phyloP scores from a whole-genome alignment of 306 rosid genomes.

The Casuarina glauca region DNA sequence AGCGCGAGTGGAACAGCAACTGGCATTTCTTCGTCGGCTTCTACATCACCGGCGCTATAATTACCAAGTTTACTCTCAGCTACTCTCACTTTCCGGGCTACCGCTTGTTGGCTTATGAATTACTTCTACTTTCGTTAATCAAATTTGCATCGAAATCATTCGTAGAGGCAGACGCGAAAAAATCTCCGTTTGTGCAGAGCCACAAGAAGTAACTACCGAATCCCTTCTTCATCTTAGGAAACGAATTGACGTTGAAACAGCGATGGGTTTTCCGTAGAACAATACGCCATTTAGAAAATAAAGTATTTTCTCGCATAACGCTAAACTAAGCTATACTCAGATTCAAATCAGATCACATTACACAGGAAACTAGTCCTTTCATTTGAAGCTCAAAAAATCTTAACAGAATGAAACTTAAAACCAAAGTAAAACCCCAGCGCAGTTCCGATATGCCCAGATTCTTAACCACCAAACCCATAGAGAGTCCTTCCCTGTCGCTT shows the following conservation, averaged over 20 bases:
- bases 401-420: not conserved
- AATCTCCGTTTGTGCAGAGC: slow-evolving; percentile 23
- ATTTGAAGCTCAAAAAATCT: not conserved
- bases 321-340: too few species aligned
- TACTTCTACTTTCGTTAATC: not conserved
- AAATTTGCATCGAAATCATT: not conserved
- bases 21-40: slow-evolving; percentile 88
- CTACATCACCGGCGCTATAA: slow-evolving; percentile 43
- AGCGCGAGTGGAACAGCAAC: slow-evolving; percentile 71
- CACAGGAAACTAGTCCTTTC: not conserved
- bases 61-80: slow-evolving; percentile 67
- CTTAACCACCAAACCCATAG: slow-evolving; percentile 38
- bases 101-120: not conserved
- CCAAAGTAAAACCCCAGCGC: not conserved
- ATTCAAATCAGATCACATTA: too few species aligned
- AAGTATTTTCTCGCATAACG: too few species aligned
- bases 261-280: too few species aligned
- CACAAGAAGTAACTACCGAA: slow-evolving; percentile 10
- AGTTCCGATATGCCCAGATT: not conserved
- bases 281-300: too few species aligned
- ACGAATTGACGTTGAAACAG: too few species aligned
- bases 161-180: slow-evolving; percentile 22
- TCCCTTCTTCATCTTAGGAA: not conserved
- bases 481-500: slow-evolving; percentile 40
- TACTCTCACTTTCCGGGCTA: slow-evolving; percentile 12